Evolutionary conservation across 768 basidiomycete genomes (phyloP).

Genomic region (Sarcodon aspratus): DNA sequence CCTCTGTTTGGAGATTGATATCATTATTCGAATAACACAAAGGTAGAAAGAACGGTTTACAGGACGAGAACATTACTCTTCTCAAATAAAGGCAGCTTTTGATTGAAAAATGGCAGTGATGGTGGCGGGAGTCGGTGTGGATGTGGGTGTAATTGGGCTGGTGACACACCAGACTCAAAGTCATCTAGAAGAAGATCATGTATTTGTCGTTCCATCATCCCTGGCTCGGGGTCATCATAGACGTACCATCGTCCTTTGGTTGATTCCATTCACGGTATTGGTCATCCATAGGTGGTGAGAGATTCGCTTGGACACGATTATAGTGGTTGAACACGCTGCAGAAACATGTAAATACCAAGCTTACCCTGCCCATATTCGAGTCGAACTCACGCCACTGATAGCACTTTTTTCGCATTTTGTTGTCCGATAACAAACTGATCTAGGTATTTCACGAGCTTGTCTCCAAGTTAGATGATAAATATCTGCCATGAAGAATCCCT

Average conservation of each 20-base stretch:
- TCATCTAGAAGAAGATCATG: constrained; percentile 4
- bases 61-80: constrained; percentile 94
- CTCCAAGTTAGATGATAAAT: neutral
- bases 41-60: constrained; percentile 32
- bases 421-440: constrained; percentile 89
- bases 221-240: neutral
- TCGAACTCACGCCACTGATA: constrained; percentile 80
- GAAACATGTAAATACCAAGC: neutral
- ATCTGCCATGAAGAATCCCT: neutral
- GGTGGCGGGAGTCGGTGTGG: constrained; percentile 24
- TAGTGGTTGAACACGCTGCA: constrained; percentile 90
- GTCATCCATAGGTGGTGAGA: constrained; percentile 32
- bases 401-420: constrained; percentile 83
- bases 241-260: constrained; percentile 18
- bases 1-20: constrained; percentile 32
- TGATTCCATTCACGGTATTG: constrained; percentile 16
- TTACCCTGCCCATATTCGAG: neutral
- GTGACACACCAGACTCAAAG: constrained; percentile 31
- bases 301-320: constrained; percentile 72
- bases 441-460: constrained; percentile 72
- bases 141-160: constrained; percentile 57
- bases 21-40: neutral
- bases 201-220: constrained; percentile 1
- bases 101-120: constrained; percentile 20
- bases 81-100: constrained; percentile 57